These are phyloP conservation scores for Imleria badia DNA, from an alignment of 768 basidiomycete species.

Conservation along the genomic window DNA sequence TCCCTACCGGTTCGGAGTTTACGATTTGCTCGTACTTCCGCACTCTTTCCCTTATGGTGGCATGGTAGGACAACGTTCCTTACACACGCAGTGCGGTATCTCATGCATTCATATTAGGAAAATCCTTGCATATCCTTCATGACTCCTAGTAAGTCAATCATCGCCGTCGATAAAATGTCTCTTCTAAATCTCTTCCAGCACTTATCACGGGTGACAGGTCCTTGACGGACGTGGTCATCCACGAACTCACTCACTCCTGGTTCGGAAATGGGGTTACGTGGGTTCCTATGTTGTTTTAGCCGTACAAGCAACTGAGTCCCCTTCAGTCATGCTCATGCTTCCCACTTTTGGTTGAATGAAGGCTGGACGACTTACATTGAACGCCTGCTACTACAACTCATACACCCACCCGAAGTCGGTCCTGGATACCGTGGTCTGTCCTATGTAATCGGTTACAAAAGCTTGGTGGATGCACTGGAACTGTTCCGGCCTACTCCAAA, in stretches of 20 bases:
- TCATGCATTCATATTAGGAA: conserved; percentile 51
- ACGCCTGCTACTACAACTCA: conserved; percentile 65
- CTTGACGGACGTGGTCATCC: conserved; percentile 85
- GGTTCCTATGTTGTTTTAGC: conserved; percentile 19
- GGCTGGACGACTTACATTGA: conserved; percentile 96
- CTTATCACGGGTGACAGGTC: conserved; percentile 85
- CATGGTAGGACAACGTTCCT: conserved; percentile 47
- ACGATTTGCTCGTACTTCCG: conserved; percentile 86
- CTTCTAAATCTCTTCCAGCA: conserved; percentile 38
- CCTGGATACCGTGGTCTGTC: conserved; percentile 67
- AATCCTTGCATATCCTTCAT: conserved; percentile 87
- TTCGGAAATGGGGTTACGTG: conserved; percentile 91
- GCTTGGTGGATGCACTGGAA: conserved; percentile 65
- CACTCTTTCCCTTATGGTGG: conserved; percentile 94
- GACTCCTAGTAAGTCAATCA: conserved; percentile 65
- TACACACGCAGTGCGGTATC: neutral
- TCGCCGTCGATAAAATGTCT: too few species aligned
- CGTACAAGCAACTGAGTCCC: neutral
- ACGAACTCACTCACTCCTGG: conserved; percentile 86
- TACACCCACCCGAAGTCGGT: conserved; percentile 59
- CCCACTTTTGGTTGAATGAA: conserved; percentile 89
- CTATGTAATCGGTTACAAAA: conserved; percentile 73
- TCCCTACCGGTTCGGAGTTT: conserved; percentile 82
- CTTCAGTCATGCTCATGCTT: conserved; percentile 62
- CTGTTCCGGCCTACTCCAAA: conserved; percentile 54